Evolutionary conservation across 768 basidiomycete species (phyloP).

Genomic region (Pisolithus albus): DNA sequence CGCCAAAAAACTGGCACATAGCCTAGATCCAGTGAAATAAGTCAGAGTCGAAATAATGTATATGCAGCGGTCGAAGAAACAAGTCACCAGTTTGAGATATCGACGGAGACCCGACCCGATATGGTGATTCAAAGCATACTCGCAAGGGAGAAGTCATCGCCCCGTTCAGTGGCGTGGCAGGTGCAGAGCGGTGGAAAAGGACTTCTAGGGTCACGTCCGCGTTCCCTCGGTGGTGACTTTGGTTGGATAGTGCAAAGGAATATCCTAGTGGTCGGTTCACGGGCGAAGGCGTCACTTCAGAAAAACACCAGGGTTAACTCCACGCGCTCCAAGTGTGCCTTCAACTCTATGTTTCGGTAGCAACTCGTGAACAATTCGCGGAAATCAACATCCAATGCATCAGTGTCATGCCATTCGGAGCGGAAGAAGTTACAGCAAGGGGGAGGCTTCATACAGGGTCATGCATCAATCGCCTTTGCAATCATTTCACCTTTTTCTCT

Average conservation of each 20-base stretch:
- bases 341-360: conserved; percentile 13
- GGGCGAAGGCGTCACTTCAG: neutral
- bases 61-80: too few species aligned
- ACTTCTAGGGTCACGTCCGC: neutral
- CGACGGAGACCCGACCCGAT: too few species aligned
- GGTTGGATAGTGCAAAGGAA: neutral
- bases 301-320: conserved; percentile 2
- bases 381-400: neutral
- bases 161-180: neutral
- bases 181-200: conserved; percentile 6
- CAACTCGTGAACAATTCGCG: conserved; percentile 7
- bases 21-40: neutral
- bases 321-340: conserved; percentile 8
- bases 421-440: neutral
- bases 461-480: neutral
- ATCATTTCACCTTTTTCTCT: neutral
- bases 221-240: neutral
- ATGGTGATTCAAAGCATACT: too few species aligned
- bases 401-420: conserved; percentile 4
- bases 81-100: neutral
- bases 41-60: too few species aligned
- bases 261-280: neutral
- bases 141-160: too few species aligned
- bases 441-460: conserved; percentile 2
- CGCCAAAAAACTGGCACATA: conserved; percentile 5